phyloP scores from a whole-genome alignment of 139 green algal genomes.

The Chlorella vulgaris region DNA sequence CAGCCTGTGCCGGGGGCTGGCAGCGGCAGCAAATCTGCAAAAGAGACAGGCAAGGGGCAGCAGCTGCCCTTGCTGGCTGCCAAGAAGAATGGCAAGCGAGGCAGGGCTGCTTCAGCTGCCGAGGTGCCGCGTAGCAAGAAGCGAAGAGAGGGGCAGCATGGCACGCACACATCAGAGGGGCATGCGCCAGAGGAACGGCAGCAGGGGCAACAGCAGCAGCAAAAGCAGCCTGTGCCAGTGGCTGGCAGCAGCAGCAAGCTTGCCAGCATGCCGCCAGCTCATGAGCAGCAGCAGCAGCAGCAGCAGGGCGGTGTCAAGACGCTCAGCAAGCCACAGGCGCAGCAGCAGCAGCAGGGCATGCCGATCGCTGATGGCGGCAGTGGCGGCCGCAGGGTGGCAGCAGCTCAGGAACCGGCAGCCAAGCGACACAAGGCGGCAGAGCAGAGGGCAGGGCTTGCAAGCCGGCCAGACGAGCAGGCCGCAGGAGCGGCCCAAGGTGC shows the following conservation, averaged over 20 bases:
- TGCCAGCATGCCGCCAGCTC: not conserved
- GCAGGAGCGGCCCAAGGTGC: too few species aligned
- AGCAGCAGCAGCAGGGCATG: not conserved
- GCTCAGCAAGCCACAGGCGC: not conserved
- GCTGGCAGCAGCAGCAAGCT: not conserved
- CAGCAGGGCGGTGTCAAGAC: not conserved
- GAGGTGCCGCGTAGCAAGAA: not conserved
- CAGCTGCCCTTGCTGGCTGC: too few species aligned
- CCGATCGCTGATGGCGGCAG: too few species aligned
- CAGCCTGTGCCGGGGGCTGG: not conserved
- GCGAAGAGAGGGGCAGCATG: not conserved
- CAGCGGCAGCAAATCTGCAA: not conserved
- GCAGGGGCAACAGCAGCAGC: conserved; percentile 16
- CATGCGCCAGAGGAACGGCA: not conserved
- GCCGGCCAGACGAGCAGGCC: too few species aligned
- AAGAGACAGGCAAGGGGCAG: too few species aligned
- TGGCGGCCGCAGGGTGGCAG: not conserved
- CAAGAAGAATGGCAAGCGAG: not conserved
- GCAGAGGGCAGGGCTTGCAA: too few species aligned
- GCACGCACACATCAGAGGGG: not conserved
- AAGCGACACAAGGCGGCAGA: too few species aligned
- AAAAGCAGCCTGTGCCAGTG: not conserved
- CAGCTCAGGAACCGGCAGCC: not conserved
- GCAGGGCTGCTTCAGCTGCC: not conserved
- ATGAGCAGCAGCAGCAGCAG: not conserved